These are phyloP conservation scores for Mycena venus DNA, from an alignment of 768 basidiomycete genomes.

Conservation along the genomic window DNA sequence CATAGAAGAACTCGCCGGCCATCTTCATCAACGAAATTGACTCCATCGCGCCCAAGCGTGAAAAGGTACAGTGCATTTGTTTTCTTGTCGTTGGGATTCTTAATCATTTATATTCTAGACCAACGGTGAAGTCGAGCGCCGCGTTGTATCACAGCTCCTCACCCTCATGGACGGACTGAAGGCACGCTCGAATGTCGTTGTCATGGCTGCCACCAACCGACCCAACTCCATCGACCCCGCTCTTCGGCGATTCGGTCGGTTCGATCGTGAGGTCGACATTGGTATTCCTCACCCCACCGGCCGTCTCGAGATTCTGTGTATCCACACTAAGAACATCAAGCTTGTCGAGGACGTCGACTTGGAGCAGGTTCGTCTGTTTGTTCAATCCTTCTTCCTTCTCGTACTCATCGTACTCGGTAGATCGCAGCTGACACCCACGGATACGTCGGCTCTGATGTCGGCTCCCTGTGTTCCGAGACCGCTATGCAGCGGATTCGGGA, in stretches of 20 bases:
- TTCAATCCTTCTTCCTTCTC: not conserved
- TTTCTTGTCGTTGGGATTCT: not conserved
- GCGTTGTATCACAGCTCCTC: slow-evolving; percentile 97
- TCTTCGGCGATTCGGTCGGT: slow-evolving; percentile 97
- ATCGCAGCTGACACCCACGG: slow-evolving; percentile 99
- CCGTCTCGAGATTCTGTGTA: no score
- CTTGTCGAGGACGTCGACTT: slow-evolving; percentile 95
- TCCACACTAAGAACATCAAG: no score
- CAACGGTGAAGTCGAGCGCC: slow-evolving; percentile 99
- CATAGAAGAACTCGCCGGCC: slow-evolving; percentile 99
- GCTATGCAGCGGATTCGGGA: slow-evolving; percentile 99
- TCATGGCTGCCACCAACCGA: slow-evolving; percentile 98
- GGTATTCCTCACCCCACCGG: no score
- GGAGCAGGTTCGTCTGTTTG: slow-evolving; percentile 74
- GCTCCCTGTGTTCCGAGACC: slow-evolving; percentile 98
- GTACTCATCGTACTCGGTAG: slow-evolving; percentile 50
- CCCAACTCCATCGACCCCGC: slow-evolving; percentile 99
- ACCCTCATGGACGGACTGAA: slow-evolving; percentile 99
- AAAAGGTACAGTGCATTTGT: slow-evolving; percentile 75
- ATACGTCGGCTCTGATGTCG: slow-evolving; percentile 98
- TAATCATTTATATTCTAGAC: slow-evolving; percentile 65
- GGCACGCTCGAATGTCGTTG: no score
- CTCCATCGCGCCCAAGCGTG: slow-evolving; percentile 99
- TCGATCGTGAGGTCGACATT: slow-evolving; percentile 99
- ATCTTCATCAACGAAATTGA: slow-evolving; percentile 99